Evolutionary conservation across 768 basidiomycete genomes (phyloP).

Genomic region (Suillus plorans): DNA sequence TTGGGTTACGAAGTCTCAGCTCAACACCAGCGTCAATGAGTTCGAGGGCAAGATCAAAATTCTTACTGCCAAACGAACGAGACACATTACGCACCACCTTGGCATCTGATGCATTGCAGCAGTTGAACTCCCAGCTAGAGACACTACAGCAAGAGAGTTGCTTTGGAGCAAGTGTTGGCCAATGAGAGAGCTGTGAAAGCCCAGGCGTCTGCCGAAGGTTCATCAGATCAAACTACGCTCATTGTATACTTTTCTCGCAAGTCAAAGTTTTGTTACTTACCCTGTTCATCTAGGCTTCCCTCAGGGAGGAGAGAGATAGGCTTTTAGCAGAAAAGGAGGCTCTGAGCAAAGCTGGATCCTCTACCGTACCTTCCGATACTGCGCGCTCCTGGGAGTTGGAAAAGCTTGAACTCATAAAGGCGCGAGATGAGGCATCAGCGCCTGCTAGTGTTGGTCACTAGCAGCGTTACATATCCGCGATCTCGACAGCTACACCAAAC

Average conservation of each 20-base stretch:
- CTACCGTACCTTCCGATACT: slow-evolving; percentile 29
- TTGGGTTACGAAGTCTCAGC: slow-evolving; percentile 24
- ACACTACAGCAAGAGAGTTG: slow-evolving; percentile 34
- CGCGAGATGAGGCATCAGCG: slow-evolving; percentile 58
- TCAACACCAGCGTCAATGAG: slow-evolving; percentile 25
- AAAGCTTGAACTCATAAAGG: slow-evolving; percentile 55
- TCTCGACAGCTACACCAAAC: slow-evolving; percentile 61
- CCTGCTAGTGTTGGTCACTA: slow-evolving; percentile 52
- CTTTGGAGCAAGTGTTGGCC: slow-evolving; percentile 37
- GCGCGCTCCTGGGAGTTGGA: slow-evolving; percentile 55
- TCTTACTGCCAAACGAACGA: slow-evolving; percentile 29
- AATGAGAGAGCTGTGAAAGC: slow-evolving; percentile 35
- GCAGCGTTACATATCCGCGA: slow-evolving; percentile 60
- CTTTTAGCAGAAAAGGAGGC: slow-evolving; percentile 60
- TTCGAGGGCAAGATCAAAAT: slow-evolving; percentile 29
- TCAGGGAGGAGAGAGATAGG: slow-evolving; percentile 61
- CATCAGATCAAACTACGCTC: slow-evolving; percentile 23
- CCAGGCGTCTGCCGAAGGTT: slow-evolving; percentile 12
- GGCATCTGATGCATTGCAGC: slow-evolving; percentile 24
- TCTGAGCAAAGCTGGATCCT: slow-evolving; percentile 21
- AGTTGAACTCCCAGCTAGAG: slow-evolving; percentile 35
- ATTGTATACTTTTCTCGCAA: slow-evolving; percentile 28
- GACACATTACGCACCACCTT: slow-evolving; percentile 24
- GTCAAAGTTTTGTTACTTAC: not conserved
- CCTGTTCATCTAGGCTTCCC: slow-evolving; percentile 39